Evolutionary conservation across 306 rosid genomes (phyloP).

Genomic region (Vigna angularis): DNA sequence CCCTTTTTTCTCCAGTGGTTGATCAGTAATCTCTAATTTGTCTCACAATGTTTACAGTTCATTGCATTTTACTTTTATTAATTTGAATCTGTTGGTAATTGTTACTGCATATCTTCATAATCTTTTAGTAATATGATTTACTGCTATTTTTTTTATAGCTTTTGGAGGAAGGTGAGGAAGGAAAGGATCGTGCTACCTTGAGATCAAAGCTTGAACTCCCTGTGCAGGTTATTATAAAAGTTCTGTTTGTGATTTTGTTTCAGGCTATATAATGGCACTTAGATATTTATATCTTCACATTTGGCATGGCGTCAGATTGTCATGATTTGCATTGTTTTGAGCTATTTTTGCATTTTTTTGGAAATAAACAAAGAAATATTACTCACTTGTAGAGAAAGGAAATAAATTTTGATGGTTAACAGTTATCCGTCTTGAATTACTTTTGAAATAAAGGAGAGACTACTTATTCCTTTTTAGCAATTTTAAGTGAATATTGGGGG

Average conservation of each 20-base stretch:
- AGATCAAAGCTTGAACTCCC: slow-evolving; percentile 99
- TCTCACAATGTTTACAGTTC: slow-evolving; percentile 23
- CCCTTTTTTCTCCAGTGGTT: too few species aligned
- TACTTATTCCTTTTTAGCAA: slow-evolving; percentile 25
- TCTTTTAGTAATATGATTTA: slow-evolving; percentile 30
- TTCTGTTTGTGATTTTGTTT: slow-evolving; percentile 27
- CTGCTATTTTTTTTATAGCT: slow-evolving; percentile 56
- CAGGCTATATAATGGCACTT: slow-evolving; percentile 13
- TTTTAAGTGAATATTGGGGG: background rate
- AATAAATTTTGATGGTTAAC: slow-evolving; percentile 3
- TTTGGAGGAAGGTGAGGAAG: slow-evolving; percentile 96
- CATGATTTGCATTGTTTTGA: slow-evolving; percentile 27
- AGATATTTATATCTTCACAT: slow-evolving; percentile 25
- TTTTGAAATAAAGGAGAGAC: slow-evolving; percentile 13
- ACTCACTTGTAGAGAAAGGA: slow-evolving; percentile 30
- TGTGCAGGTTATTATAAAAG: slow-evolving; percentile 78
- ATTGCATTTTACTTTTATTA: slow-evolving; percentile 17
- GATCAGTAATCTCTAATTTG: background rate
- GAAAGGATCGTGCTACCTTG: slow-evolving; percentile 86
- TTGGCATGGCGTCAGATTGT: slow-evolving; percentile 33
- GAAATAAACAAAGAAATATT: slow-evolving; percentile 26
- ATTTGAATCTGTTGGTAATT: slow-evolving; percentile 19
- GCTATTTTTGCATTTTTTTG: slow-evolving; percentile 22
- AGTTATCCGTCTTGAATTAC: slow-evolving; percentile 9
- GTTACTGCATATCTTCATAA: slow-evolving; percentile 32